Conservation (phyloP, 176 grass and related monocot genomes). For the Bolboschoenus planiculmis region DNA sequence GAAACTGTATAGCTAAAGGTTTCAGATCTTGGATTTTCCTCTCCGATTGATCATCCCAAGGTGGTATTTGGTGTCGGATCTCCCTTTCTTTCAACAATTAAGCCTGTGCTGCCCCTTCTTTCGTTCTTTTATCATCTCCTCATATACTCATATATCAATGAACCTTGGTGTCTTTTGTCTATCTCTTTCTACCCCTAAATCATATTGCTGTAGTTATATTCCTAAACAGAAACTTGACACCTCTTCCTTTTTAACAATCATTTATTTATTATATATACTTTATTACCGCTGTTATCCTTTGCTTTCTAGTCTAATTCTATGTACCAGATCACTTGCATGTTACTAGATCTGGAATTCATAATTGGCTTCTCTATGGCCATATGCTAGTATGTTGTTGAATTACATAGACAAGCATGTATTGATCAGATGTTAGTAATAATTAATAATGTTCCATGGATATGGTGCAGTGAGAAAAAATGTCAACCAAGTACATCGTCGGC, state of each 20-base stretch:
- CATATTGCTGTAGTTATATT: not conserved
- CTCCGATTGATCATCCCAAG: not conserved
- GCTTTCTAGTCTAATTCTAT: not conserved
- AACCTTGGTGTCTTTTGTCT: not conserved
- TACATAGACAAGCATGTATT: not conserved
- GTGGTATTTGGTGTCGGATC: not conserved
- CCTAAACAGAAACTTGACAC: not conserved
- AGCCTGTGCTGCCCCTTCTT: not conserved
- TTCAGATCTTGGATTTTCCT: not conserved
- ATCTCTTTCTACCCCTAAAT: not conserved
- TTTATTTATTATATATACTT: not conserved
- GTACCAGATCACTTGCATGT: not conserved
- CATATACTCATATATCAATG: not conserved
- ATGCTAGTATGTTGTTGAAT: not conserved
- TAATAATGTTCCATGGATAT: not conserved
- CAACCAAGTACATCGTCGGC: conserved; percentile 48
- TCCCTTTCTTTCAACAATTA: not conserved
- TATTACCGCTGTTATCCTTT: not conserved
- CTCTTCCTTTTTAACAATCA: not conserved
- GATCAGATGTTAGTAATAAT: not conserved
- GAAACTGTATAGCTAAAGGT: not conserved
- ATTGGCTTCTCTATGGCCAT: not conserved
- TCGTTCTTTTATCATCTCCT: not conserved
- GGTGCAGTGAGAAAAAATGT: conserved; percentile 33
- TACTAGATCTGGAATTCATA: conserved; percentile 12